Base-by-base conservation (phyloP, 352 stramenopile genomes). In the Globisporangium splendens region DNA sequence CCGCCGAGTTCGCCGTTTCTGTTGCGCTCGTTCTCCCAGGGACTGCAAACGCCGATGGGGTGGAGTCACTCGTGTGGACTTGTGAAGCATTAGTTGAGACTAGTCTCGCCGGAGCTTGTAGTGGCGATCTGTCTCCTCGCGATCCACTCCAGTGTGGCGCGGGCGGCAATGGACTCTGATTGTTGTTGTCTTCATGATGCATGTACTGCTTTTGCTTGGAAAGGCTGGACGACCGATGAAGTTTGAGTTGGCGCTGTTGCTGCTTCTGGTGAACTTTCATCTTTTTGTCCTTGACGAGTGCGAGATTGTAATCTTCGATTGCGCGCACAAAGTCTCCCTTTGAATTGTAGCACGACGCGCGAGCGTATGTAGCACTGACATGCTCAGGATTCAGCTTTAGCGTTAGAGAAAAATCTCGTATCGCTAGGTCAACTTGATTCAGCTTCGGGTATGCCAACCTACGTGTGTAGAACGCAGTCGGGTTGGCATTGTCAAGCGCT, bases 231-330 rank as follows among this genome's bases (percentile, higher is more conserved):
- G 64, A 61, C 21, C 61, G 56, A 20, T 73, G 60, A 0, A 75
- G 21, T 56, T 84, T 86, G 24, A 75, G 57, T 47, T 78, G 73
- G 18, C 68, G 61, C 46, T 68, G 63, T 14, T 67, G 50, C 54
- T 70, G 56, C 12, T 66, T 62, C 21, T 72, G 59, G 39, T 69
- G 42, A 22, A 56, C 59, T 50, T 66, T 65, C 17, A 55, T 62
- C 17, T 64, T 65, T 55, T 91, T 83, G 62, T 96, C 88, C 56
- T 95, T 92, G 28, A 83, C 63, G 31, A 96, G 65, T 1, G 88
- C 87, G 33, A 93, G 81, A 49, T 92, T 96, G 70, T 96, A 96
- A 59, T 96, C 88, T 50, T 96, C 88, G 50, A 97, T 96, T 2
- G 89, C 89, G 21, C 72, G 73, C 20, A 86, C 71, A 56, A 95